Evolutionary conservation across 345 rosid genomes (phyloP).

Genomic region (Aethionema arabicum): DNA sequence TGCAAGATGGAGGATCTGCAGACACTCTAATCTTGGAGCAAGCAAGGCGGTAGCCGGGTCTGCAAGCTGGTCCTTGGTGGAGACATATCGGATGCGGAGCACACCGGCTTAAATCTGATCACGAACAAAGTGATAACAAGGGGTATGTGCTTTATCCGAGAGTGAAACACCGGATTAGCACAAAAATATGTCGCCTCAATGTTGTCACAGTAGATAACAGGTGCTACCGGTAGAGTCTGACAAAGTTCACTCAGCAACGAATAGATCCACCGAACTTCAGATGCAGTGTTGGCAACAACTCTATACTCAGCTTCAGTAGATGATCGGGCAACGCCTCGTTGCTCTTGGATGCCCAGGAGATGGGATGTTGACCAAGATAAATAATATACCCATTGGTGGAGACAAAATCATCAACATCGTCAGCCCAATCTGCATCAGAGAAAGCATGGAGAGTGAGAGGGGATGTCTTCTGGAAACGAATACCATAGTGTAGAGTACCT

Average conservation of each 20-base stretch:
- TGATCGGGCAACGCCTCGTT: no score
- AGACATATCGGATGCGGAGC: no score
- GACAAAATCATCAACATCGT: neutral
- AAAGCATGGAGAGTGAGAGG: neutral
- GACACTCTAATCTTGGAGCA: no score
- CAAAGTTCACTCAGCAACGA: neutral
- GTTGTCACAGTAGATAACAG: neutral
- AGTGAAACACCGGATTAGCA: neutral
- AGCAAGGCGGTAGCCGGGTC: no score
- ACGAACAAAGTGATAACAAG: no score
- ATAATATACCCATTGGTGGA: no score
- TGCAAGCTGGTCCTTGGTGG: no score
- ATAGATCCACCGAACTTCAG: neutral
- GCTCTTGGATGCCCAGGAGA: no score
- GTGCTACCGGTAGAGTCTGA: neutral
- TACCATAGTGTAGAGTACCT: neutral
- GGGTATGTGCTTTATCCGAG: neutral
- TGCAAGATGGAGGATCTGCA: no score
- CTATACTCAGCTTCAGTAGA: no score
- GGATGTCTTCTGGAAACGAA: neutral
- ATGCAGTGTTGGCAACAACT: neutral
- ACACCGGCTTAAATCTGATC: no score
- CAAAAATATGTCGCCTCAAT: neutral
- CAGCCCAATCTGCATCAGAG: slow-evolving; percentile 1
- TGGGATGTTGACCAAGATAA: no score